These are phyloP conservation scores for Chaetothyriales sp. DNA, from an alignment of 2,329 filamentous ascomycete species.

Conservation along the genomic window DNA sequence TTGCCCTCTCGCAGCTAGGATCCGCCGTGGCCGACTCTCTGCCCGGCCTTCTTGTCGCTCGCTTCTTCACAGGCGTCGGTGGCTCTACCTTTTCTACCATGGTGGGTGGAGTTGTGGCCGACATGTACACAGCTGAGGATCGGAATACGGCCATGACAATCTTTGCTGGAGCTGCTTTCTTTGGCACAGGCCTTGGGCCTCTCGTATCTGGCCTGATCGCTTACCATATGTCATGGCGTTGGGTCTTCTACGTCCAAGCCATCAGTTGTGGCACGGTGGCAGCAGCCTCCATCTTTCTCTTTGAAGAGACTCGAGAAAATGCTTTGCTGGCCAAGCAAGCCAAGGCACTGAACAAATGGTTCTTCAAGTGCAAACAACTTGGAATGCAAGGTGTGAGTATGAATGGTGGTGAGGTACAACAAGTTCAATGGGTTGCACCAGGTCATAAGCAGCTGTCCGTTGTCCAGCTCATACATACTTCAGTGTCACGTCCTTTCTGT, in stretches of 20 bases:
- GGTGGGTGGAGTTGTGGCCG: conserved; percentile 80
- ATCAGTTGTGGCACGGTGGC: conserved; percentile 53
- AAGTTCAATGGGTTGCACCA: too few species aligned
- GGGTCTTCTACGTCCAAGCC: conserved; percentile 77
- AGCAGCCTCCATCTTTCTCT: conserved; percentile 49
- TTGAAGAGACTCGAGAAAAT: conserved; percentile 68
- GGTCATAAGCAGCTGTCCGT: too few species aligned
- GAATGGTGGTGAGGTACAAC: too few species aligned
- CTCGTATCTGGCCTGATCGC: conserved; percentile 56
- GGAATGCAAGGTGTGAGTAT: background rate
- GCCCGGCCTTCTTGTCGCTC: conserved; percentile 53
- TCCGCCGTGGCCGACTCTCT: conserved; percentile 57
- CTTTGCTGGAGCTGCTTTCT: conserved; percentile 63
- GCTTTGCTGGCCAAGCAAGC: conserved; percentile 69
- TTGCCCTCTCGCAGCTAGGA: conserved; percentile 48
- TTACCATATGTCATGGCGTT: conserved; percentile 56
- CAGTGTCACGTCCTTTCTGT: too few species aligned
- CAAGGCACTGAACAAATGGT: conserved; percentile 58
- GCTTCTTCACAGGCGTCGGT: conserved; percentile 65
- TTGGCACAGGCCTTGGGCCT: conserved; percentile 67
- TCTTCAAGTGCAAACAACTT: conserved; percentile 40
- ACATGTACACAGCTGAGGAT: conserved; percentile 63
- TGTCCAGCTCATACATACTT: too few species aligned
- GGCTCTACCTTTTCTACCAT: conserved; percentile 63
- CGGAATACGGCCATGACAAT: conserved; percentile 82